These are phyloP conservation scores for Chalciporus piperatus DNA, from an alignment of 768 basidiomycete genomes.

Conservation along the genomic window DNA sequence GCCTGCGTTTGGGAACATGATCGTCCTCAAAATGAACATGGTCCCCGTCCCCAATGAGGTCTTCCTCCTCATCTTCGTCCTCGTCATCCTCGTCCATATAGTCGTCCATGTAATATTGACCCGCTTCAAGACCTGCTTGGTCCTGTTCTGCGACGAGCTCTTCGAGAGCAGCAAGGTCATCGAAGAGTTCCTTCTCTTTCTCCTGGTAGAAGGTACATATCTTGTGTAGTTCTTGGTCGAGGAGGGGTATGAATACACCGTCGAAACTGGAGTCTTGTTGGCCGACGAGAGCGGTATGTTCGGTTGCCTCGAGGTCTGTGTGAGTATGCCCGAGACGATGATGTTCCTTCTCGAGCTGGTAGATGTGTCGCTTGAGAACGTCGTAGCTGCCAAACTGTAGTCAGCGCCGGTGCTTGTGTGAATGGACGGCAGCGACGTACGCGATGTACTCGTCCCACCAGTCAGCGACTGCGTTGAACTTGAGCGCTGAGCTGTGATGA, in stretches of 20 bases:
- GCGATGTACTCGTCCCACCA: slow-evolving; percentile 94
- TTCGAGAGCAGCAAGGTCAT: slow-evolving; percentile 58
- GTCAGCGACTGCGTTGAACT: slow-evolving; percentile 88
- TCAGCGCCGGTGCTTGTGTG: not conserved
- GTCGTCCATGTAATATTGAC: slow-evolving; percentile 50
- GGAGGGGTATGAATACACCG: slow-evolving; percentile 62
- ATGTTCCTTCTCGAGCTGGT: slow-evolving; percentile 80
- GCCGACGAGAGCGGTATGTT: slow-evolving; percentile 54
- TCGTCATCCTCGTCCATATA: slow-evolving; percentile 48
- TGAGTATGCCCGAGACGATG: slow-evolving; percentile 40
- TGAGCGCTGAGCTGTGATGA: slow-evolving; percentile 65
- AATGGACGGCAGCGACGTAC: slow-evolving; percentile 41
- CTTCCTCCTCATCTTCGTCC: slow-evolving; percentile 58
- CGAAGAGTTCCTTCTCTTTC: slow-evolving; percentile 71
- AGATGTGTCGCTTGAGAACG: slow-evolving; percentile 78
- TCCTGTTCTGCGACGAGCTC: slow-evolving; percentile 58
- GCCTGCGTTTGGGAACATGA: slow-evolving; percentile 28
- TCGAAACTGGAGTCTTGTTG: slow-evolving; percentile 44
- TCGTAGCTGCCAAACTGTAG: slow-evolving; percentile 60
- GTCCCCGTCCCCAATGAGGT: slow-evolving; percentile 24
- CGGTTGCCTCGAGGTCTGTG: slow-evolving; percentile 64
- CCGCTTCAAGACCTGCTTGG: slow-evolving; percentile 49
- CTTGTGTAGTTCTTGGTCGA: slow-evolving; percentile 83
- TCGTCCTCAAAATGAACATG: slow-evolving; percentile 27
- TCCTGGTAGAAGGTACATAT: slow-evolving; percentile 73